Conservation (phyloP, 2,329 filamentous ascomycete species). For the Myriosclerotinia duriaeana region DNA sequence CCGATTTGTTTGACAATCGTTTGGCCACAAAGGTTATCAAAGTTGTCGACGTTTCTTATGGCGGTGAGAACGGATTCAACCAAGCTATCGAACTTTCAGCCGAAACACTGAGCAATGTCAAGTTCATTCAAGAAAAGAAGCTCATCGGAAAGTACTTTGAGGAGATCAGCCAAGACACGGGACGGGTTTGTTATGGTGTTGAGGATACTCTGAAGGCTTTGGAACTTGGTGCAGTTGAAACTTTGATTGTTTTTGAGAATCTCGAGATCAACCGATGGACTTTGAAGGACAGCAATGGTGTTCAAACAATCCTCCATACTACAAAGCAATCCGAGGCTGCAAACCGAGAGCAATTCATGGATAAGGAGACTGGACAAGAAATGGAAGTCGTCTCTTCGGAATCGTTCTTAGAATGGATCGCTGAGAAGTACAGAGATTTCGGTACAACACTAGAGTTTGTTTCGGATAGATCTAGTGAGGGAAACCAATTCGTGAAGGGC, state of each 20-base stretch:
- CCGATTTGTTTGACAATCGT: slow-evolving; percentile 93
- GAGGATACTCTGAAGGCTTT: slow-evolving; percentile 97
- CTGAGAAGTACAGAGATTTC: slow-evolving; percentile 97
- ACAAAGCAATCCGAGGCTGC: slow-evolving; percentile 78
- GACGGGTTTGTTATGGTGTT: slow-evolving; percentile 95
- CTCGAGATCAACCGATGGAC: slow-evolving; percentile 90
- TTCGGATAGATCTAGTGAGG: slow-evolving; percentile 94
- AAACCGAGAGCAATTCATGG: slow-evolving; percentile 83
- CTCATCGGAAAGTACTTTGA: slow-evolving; percentile 99
- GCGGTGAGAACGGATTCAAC: slow-evolving; percentile 99
- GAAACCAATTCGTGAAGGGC: slow-evolving; percentile 99
- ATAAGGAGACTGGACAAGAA: slow-evolving; percentile 92
- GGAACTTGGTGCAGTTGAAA: slow-evolving; percentile 93
- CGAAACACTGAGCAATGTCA: slow-evolving; percentile 97
- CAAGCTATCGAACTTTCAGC: slow-evolving; percentile 95
- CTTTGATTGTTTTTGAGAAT: slow-evolving; percentile 94
- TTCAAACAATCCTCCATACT: slow-evolving; percentile 77
- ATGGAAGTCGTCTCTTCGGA: slow-evolving; percentile 90
- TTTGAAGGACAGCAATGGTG: slow-evolving; percentile 74
- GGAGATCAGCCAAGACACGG: slow-evolving; percentile 96
- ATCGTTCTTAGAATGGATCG: slow-evolving; percentile 99
- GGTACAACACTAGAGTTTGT: slow-evolving; percentile 95
- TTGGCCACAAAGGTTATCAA: slow-evolving; percentile 96
- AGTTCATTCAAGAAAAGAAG: slow-evolving; percentile 99
- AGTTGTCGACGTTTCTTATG: slow-evolving; percentile 97